Evolutionary conservation across 345 rosid species (phyloP).

Genomic region (Chamaenerion angustifolium): DNA sequence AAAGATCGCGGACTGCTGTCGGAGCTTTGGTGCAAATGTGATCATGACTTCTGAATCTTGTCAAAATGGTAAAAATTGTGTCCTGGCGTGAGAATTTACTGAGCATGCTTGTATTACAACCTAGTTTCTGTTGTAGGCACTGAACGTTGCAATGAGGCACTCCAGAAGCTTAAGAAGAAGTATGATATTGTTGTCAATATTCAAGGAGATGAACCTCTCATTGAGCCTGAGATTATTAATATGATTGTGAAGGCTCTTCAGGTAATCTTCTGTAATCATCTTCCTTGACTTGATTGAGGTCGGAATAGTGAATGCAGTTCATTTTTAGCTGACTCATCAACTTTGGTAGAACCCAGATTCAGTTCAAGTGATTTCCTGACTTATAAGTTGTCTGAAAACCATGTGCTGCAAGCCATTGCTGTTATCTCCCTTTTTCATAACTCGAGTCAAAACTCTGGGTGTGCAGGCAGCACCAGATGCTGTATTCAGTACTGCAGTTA

Average conservation of each 20-base stretch:
- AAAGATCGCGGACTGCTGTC: constrained; percentile 84
- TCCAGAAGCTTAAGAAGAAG: constrained; percentile 42
- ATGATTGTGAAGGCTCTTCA: constrained; percentile 1
- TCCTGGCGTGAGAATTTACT: too few relatives aligned
- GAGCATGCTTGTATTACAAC: not conserved
- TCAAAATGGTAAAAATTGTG: constrained; percentile 46
- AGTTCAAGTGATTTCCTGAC: too few relatives aligned
- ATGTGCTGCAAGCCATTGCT: too few relatives aligned
- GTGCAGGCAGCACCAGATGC: constrained; percentile 82
- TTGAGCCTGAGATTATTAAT: constrained; percentile 1
- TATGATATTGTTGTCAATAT: constrained; percentile 4
- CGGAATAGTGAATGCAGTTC: too few relatives aligned
- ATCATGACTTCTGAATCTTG: constrained; percentile 94
- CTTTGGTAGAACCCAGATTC: too few relatives aligned
- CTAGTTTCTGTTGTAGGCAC: constrained; percentile 1
- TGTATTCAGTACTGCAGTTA: constrained; percentile 93
- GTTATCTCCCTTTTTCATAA: too few relatives aligned
- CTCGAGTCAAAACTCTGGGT: too few relatives aligned
- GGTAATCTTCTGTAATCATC: not conserved
- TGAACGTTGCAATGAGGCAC: constrained; percentile 1
- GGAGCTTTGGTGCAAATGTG: constrained; percentile 89
- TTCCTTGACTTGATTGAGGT: too few relatives aligned
- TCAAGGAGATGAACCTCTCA: constrained; percentile 35
- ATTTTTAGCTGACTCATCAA: too few relatives aligned
- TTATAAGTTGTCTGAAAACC: too few relatives aligned